Conservation (phyloP, 225 moss, liverwort and hornwort genomes). For the Antitrichia curtipendula region DNA sequence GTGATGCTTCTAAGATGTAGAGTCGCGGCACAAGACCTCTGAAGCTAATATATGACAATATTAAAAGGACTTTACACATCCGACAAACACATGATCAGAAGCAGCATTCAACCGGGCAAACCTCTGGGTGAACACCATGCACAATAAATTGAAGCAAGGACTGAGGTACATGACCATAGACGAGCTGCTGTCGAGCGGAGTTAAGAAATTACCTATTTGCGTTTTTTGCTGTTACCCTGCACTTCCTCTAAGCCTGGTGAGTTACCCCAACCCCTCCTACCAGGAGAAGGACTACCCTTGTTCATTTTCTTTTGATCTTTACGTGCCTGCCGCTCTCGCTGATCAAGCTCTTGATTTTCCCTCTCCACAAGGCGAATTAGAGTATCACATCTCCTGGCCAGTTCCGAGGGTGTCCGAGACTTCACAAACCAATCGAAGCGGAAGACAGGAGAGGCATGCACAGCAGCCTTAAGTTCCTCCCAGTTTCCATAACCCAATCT, state of each 20-base stretch:
- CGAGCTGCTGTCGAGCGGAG: not conserved
- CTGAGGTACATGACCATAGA: not conserved
- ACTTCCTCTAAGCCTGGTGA: conserved; percentile 53
- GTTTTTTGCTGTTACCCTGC: conserved; percentile 71
- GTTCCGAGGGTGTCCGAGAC: conserved; percentile 87
- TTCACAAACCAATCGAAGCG: conserved; percentile 99
- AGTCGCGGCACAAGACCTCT: not conserved
- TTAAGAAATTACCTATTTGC: conserved; percentile 56
- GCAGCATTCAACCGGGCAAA: not conserved
- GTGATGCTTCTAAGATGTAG: not conserved
- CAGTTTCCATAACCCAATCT: conserved; percentile 97
- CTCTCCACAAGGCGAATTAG: conserved; percentile 94
- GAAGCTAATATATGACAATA: not conserved
- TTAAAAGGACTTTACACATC: not conserved
- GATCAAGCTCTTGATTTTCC: conserved; percentile 96
- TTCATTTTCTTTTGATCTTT: conserved; percentile 96
- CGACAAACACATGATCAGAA: not conserved
- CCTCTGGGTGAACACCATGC: not conserved
- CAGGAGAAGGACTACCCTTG: conserved; percentile 85
- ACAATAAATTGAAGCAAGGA: not conserved
- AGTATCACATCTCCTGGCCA: conserved; percentile 94
- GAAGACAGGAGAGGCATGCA: conserved; percentile 90
- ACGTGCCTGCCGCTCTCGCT: conserved; percentile 95
- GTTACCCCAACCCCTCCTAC: conserved; percentile 66
- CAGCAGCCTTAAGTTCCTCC: conserved; percentile 98